Base-by-base conservation (phyloP, 331 rosid species). In the Quercus lobata region DNA sequence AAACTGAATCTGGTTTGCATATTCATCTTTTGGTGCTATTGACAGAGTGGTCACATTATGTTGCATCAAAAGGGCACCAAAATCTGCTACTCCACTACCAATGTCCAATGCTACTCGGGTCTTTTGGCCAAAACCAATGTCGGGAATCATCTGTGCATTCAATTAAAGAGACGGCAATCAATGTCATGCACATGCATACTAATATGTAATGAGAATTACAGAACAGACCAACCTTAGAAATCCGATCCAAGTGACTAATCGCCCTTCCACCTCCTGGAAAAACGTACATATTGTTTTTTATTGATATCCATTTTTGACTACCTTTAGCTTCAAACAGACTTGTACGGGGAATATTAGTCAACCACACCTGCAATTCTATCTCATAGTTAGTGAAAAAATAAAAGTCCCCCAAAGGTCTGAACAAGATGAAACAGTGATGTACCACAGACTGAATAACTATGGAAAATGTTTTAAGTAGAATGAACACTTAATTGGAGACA, bases 1-100 rank as follows among this genome's bases (percentile, higher is more conserved):
- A 85, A 94, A 90, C 82, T 92, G 98, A 79, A 94, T 87, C 94
- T 87, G 97, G 79, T 94, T 92, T 81, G 91, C 92, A 55, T 89
- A 96, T 78, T 87, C 89, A 75, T 94, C 98, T 87, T 92, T 94
- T 18, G 94, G 92, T 49, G 93, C 97, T 79, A 94, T 76, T 37
- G 97, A 92, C 84, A 94, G 84, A 71, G 97, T 87, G 75, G 88
- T 84, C 82, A 89, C 97, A 74, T 92, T 85, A 41, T 88, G 91
- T 3, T 89, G 89, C 90, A 92, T 90, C 79, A 87, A 80, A 84
- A 89, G 89, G 46, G 97, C 98, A 82, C 97, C 94, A 87, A 92
- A 88, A 90, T 97, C 90, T 21, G 95, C 98, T 44, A 94, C 97
- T 61, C 97, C 98, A 84, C 97, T 88, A 49, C 97, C 98, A 78